Conservation (phyloP, 2,329 filamentous ascomycete genomes). For the Paraphaeosphaeria minitans region DNA sequence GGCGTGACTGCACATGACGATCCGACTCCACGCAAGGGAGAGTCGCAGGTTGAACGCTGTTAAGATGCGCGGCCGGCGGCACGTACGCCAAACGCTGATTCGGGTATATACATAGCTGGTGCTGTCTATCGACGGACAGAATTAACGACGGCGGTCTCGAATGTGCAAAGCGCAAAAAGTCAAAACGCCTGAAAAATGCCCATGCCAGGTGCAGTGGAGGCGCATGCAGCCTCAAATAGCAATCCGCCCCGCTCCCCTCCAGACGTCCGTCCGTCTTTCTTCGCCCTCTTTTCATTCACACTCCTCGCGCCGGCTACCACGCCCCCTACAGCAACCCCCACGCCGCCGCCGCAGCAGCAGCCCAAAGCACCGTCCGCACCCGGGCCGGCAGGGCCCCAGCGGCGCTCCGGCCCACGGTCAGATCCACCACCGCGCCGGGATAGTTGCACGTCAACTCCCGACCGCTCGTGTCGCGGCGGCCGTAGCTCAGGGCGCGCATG, state of each 20-base stretch:
- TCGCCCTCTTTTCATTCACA: neutral
- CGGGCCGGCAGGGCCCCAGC: conserved; percentile 12
- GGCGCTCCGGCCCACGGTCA: conserved; percentile 33
- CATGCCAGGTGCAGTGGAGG: neutral
- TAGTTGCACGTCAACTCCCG: conserved; percentile 46
- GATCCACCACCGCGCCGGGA: conserved; percentile 47
- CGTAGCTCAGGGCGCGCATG: conserved; percentile 30
- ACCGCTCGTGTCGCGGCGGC: conserved; percentile 21
- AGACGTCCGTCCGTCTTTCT: neutral
- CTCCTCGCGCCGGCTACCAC: neutral
- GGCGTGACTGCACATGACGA: too few relatives aligned
- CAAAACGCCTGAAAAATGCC: conserved; percentile 20
- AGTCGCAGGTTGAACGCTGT: too few relatives aligned
- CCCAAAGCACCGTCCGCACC: conserved; percentile 13
- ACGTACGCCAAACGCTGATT: conserved; percentile 9
- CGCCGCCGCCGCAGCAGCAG: conserved; percentile 12
- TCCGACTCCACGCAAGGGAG: too few relatives aligned
- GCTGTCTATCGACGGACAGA: neutral
- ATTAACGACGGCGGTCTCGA: too few relatives aligned
- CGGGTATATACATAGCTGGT: conserved; percentile 14
- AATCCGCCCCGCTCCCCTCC: too few relatives aligned
- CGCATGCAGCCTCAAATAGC: neutral
- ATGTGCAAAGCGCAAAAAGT: neutral
- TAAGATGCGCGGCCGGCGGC: neutral
- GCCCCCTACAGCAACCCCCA: conserved; percentile 14